Conservation (phyloP, 2,329 filamentous ascomycete species). For the Ophiostoma montium region DNA sequence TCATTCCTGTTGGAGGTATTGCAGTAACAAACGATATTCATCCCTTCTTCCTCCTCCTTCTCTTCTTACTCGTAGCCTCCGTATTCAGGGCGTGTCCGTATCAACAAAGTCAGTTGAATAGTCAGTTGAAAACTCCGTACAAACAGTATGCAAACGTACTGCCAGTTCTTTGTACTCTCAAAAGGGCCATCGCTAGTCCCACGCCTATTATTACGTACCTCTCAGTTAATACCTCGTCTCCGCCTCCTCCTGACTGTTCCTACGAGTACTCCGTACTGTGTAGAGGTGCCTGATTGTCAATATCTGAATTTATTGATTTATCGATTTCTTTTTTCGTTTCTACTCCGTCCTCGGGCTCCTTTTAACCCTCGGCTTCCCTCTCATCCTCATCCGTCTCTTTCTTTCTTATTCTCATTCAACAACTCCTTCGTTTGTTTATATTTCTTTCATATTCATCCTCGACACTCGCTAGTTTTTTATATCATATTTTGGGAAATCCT, state of each 20-base stretch:
- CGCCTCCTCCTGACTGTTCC: conserved; percentile 5
- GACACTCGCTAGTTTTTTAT: conserved; percentile 5
- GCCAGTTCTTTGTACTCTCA: neutral
- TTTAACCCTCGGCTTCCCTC: conserved; percentile 1
- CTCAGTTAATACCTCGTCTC: conserved; percentile 7
- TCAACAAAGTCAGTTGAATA: neutral
- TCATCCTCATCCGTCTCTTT: neutral
- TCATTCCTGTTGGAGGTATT: too few species aligned
- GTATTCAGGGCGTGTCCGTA: neutral
- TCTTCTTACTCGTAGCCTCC: too few species aligned
- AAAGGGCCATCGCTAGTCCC: conserved; percentile 3
- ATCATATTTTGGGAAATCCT: neutral
- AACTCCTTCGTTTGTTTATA: neutral
- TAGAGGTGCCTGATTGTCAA: too few species aligned
- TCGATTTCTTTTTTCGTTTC: neutral
- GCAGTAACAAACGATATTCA: too few species aligned
- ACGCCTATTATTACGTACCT: conserved; percentile 3
- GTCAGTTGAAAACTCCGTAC: neutral
- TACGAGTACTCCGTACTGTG: neutral
- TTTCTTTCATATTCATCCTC: neutral
- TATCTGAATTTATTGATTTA: too few species aligned
- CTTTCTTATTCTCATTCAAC: neutral
- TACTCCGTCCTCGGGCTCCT: neutral
- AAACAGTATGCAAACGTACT: too few species aligned
- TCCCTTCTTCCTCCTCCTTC: too few species aligned